A percentile compares a stretch with the other conserved stretches of the same genome.
Evolutionary conservation across 1,284 basidiomycete species (phyloP).

Genomic region (Kwoniella shivajii): DNA sequence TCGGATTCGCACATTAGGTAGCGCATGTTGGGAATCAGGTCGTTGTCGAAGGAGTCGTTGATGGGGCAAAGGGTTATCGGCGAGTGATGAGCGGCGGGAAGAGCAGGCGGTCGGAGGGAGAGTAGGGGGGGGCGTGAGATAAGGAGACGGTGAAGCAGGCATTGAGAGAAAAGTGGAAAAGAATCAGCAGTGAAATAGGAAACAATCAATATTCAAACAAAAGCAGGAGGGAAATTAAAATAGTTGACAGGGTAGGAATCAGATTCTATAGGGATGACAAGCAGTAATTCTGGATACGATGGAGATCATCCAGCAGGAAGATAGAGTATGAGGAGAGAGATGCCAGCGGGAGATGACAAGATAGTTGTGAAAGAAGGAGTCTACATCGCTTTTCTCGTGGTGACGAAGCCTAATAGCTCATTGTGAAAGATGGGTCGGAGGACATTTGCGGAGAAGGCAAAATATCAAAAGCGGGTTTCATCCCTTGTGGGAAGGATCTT

Average conservation of each 20-base stretch:
- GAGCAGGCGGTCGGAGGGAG: background rate
- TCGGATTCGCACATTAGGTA: conserved; percentile 1
- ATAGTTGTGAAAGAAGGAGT: background rate
- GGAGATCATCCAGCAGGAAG: too few relatives aligned
- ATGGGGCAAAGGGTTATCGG: background rate
- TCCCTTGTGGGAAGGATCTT: background rate
- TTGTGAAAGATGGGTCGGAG: too few relatives aligned
- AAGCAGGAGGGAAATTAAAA: too few relatives aligned
- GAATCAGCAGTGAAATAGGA: background rate
- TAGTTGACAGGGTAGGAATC: too few relatives aligned
- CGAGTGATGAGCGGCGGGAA: background rate
- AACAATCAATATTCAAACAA: background rate
- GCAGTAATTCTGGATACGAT: too few relatives aligned
- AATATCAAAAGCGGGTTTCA: background rate
- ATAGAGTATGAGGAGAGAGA: too few relatives aligned
- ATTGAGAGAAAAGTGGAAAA: background rate
- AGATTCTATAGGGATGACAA: too few relatives aligned
- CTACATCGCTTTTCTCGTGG: background rate
- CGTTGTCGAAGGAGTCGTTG: conserved; percentile 1
- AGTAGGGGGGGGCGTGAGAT: conserved; percentile 21
- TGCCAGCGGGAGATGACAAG: too few relatives aligned
- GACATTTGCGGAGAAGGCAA: background rate
- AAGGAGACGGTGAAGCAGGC: conserved; percentile 4
- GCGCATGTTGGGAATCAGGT: background rate
- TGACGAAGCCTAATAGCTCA: too few relatives aligned